Evolutionary conservation across 2,329 filamentous ascomycete genomes (phyloP), one percentile per base, ranked within the genome.

Genomic region (Eutypa lata): DNA sequence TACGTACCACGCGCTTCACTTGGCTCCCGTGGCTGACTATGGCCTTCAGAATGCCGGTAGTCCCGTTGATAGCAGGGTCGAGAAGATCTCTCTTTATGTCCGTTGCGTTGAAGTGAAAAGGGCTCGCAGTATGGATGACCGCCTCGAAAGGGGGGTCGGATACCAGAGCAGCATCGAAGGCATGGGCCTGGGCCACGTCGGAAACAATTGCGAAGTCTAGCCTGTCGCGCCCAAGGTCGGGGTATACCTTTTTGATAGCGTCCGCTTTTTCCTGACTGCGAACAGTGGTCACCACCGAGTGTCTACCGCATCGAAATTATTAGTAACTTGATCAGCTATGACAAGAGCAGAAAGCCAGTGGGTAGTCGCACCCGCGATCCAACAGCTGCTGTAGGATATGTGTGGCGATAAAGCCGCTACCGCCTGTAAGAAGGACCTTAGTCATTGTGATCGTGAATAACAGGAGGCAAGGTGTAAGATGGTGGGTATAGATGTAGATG

Each of bases 1-100:
- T n/a, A n/a, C n/a, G n/a, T n/a, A n/a, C 86, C 7, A 94, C 87
- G 52, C 84, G 79, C 71, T 86, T 89, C 47, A 94, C 87, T 1
- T 58, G 60, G 0, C 77, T 78, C 0, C 77, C 61, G 65, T 80
- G 53, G 49, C 74, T 73, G 60, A 86, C 83, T 54, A 91, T 77
- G 10, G 88, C 83, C 57, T 86, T 80, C 26, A 89, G 84, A 53
- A 92, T 83, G 42, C 86, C 86, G 59, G 85, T 87, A 1, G 79
- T 82, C 56, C 79, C 82, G 49, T 76, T 69, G 22, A 82, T 65
- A 2, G 81, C 81, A n/a, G n/a, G n/a, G n/a, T n/a, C n/a, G n/a
- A n/a, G n/a, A n/a, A n/a, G n/a, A n/a, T n/a, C n/a, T n/a, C n/a
- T n/a, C n/a, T n/a, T n/a, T n/a, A n/a, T n/a, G n/a, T n/a, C n/a